phyloP scores from a whole-genome alignment of 208 protist genomes.

The Trypanosoma scelopori region DNA sequence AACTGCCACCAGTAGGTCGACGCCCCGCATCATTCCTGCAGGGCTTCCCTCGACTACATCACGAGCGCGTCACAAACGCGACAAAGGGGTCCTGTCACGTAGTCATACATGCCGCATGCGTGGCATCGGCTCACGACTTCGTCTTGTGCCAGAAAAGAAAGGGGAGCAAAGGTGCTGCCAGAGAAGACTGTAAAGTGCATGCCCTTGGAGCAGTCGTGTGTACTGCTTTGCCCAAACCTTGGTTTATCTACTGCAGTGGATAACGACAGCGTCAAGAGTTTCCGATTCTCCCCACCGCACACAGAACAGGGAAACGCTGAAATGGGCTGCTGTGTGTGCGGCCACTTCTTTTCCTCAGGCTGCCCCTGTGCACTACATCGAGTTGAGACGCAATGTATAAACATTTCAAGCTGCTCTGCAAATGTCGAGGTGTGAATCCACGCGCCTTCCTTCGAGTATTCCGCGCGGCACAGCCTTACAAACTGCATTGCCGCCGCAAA shows the following conservation, averaged over 20 bases:
- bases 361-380: constrained; percentile 19
- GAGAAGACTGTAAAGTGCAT: constrained; percentile 78
- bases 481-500: constrained; percentile 19
- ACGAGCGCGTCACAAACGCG: constrained; percentile 75
- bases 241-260: constrained; percentile 4
- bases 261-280: constrained; percentile 28
- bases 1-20: no score
- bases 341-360: neutral
- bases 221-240: neutral
- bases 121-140: constrained; percentile 62
- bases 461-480: constrained; percentile 6
- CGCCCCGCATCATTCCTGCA: no score
- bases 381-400: constrained; percentile 43
- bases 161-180: constrained; percentile 59
- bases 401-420: constrained; percentile 34
- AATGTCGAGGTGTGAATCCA: constrained; percentile 20
- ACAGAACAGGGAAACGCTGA: constrained; percentile 26
- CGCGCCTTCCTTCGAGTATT: neutral
- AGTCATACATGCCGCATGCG: constrained; percentile 64
- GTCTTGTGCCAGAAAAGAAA: constrained; percentile 59
- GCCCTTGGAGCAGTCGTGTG: constrained; percentile 17
- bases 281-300: constrained; percentile 19
- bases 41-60: constrained; percentile 5
- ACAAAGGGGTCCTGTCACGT: constrained; percentile 57
- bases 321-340: constrained; percentile 4